A percentile compares a stretch with the other conserved stretches of the same genome.
These are phyloP conservation scores for Cystobasidium pallidum DNA, from an alignment of 1,284 basidiomycete species.

Conservation along the genomic window DNA sequence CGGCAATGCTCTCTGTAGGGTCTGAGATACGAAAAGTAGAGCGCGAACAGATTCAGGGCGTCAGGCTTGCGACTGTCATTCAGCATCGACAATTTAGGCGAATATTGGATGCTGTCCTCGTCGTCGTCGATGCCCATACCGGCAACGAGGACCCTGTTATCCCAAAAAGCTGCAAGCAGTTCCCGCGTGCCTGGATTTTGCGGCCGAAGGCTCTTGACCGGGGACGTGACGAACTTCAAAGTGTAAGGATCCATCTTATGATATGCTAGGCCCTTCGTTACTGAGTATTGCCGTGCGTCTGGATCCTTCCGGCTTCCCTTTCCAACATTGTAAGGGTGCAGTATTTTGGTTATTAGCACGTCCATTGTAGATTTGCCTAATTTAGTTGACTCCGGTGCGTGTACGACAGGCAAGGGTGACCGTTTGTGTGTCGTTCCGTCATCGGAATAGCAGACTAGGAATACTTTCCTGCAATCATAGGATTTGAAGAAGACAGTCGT, in stretches of 20 bases:
- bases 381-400: neutral
- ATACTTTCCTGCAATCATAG: neutral
- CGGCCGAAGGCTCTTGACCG: neutral
- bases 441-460: neutral
- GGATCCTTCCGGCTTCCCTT: neutral
- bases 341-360: neutral
- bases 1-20: too few species aligned
- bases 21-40: too few species aligned
- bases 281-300: neutral
- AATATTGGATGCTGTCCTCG: neutral
- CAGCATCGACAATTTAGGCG: neutral
- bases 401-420: neutral
- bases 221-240: neutral
- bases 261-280: neutral
- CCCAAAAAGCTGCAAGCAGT: neutral
- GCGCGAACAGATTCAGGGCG: too few species aligned
- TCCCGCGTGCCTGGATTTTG: neutral
- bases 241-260: neutral
- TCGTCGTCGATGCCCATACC: neutral
- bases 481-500: neutral
- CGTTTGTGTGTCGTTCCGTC: neutral
- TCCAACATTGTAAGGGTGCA: neutral
- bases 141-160: neutral
- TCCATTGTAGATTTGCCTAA: neutral
- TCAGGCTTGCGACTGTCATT: too few species aligned